Conservation (phyloP, 495 filamentous ascomycete species). For the Hypoxylon trugodes region DNA sequence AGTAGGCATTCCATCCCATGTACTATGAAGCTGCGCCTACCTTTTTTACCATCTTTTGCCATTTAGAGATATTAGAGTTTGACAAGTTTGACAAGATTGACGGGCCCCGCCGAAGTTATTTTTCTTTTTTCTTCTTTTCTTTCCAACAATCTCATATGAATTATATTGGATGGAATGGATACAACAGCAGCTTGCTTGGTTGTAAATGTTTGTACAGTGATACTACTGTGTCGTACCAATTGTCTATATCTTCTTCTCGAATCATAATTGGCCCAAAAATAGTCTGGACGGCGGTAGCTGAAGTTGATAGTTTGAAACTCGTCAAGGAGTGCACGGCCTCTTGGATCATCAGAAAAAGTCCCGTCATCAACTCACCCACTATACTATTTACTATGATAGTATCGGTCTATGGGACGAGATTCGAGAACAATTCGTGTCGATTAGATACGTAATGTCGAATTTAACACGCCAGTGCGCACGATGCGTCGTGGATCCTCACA, state of each 20-base stretch:
- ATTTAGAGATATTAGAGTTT: no score
- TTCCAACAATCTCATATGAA: no score
- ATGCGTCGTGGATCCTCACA: no score
- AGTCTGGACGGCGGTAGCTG: constrained; percentile 34
- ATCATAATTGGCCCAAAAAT: constrained; percentile 25
- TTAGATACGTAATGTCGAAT: constrained; percentile 7
- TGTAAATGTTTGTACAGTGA: background rate
- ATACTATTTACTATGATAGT: background rate
- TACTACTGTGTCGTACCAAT: constrained; percentile 22
- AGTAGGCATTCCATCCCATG: no score
- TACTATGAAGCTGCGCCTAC: no score
- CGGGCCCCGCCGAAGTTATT: no score
- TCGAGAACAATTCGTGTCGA: constrained; percentile 20
- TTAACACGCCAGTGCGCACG: no score
- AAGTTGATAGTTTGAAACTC: constrained; percentile 35
- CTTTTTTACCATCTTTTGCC: no score
- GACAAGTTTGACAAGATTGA: no score
- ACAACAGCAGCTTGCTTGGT: background rate
- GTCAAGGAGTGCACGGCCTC: constrained; percentile 34
- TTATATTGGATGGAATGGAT: no score
- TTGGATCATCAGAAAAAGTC: constrained; percentile 25
- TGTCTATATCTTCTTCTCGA: constrained; percentile 2
- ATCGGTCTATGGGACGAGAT: constrained; percentile 32
- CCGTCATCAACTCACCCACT: constrained; percentile 27
- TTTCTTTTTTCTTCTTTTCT: no score